Evolutionary conservation across 257 asterid species (phyloP).

Genomic region (Fraxinus quadrangulata): DNA sequence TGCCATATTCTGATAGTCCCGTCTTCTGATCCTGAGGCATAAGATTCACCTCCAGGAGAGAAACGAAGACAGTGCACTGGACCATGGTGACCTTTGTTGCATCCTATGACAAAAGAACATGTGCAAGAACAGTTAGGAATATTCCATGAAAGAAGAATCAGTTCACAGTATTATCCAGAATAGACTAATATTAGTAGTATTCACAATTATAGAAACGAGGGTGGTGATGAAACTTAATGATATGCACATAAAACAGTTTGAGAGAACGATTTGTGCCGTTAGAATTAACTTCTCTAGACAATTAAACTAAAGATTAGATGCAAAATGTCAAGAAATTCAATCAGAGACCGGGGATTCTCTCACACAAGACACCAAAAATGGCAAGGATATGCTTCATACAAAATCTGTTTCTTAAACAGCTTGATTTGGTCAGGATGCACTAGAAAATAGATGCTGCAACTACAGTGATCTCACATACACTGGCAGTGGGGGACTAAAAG

Average conservation of each 20-base stretch:
- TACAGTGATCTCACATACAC: neutral
- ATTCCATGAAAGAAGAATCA: neutral
- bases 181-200: no score
- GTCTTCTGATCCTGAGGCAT: constrained; percentile 93
- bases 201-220: neutral
- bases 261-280: neutral
- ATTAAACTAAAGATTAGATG: neutral
- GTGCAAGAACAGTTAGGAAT: neutral
- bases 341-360: neutral
- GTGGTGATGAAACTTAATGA: neutral
- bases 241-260: neutral
- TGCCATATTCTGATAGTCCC: constrained; percentile 97
- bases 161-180: neutral
- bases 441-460: neutral
- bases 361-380: neutral
- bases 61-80: constrained; percentile 95
- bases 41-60: constrained; percentile 94
- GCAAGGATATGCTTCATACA: neutral
- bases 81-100: constrained; percentile 99
- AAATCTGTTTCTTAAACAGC: neutral
- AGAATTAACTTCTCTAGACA: neutral
- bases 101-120: constrained; percentile 42
- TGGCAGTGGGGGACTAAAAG: neutral
- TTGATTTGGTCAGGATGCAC: neutral
- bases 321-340: neutral